phyloP scores from a whole-genome alignment of 331 rosid species.

The Pyracantha coccinea region DNA sequence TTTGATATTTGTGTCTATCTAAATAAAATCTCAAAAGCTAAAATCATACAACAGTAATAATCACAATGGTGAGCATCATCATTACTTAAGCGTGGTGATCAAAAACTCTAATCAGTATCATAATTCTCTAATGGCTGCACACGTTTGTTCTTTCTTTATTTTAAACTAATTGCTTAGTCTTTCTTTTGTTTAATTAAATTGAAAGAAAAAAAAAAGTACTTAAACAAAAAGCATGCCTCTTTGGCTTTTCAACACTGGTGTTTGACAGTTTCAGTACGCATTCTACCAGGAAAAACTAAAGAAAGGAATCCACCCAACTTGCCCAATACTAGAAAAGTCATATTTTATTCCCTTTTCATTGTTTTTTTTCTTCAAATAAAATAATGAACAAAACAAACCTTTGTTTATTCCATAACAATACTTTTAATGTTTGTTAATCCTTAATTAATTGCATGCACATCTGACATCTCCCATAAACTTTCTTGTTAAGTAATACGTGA shows the following conservation, averaged over 20 bases:
- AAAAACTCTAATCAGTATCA: background rate
- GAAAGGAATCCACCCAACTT: conserved; percentile 2
- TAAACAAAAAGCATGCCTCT: background rate
- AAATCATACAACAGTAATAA: too few species aligned
- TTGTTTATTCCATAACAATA: background rate
- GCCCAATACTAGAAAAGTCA: background rate
- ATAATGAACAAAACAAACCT: background rate
- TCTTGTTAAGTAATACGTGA: too few species aligned
- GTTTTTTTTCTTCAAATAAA: background rate
- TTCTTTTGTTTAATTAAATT: background rate
- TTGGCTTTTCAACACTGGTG: background rate
- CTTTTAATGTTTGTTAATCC: too few species aligned
- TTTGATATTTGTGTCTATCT: too few species aligned
- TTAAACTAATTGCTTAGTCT: background rate
- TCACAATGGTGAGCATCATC: rapidly evolving
- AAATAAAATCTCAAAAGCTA: too few species aligned
- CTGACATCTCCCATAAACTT: too few species aligned
- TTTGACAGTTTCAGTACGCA: background rate
- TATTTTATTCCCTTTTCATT: background rate
- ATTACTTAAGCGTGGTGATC: too few species aligned
- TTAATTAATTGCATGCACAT: too few species aligned
- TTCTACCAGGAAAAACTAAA: background rate
- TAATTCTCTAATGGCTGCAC: conserved; percentile 4
- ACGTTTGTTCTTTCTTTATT: background rate
- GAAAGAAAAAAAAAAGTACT: background rate